These are phyloP conservation scores for Fusarium camptoceras DNA, from an alignment of 2,329 filamentous ascomycete species.

Conservation along the genomic window DNA sequence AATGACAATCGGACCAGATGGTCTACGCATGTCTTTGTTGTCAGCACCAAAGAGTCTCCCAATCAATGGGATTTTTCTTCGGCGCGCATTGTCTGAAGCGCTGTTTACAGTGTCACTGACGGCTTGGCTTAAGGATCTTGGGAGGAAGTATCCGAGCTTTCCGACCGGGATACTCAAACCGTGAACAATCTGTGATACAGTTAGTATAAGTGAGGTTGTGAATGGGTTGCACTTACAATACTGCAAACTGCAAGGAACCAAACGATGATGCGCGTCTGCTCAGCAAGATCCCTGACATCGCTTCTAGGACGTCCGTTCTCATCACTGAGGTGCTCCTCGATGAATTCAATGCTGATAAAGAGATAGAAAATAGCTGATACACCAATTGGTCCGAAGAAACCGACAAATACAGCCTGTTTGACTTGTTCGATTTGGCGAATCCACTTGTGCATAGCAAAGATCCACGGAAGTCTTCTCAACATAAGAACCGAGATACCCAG, in stretches of 20 bases:
- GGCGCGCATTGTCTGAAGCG: constrained; percentile 1
- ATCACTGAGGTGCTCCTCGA: constrained; percentile 62
- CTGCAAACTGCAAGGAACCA: constrained; percentile 90
- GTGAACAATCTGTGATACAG: constrained; percentile 69
- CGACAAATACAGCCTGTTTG: constrained; percentile 84
- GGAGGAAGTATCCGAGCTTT: constrained; percentile 73
- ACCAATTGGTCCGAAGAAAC: constrained; percentile 93
- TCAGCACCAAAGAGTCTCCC: constrained; percentile 12
- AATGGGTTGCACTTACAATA: constrained; percentile 69
- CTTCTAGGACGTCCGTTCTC: constrained; percentile 60
- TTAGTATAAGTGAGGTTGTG: neutral
- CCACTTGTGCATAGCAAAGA: constrained; percentile 77
- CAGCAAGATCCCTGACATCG: constrained; percentile 66
- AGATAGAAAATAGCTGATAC: constrained; percentile 93
- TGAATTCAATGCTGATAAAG: constrained; percentile 82
- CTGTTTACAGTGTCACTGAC: constrained; percentile 44
- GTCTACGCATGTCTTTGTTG: neutral
- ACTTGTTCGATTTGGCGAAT: constrained; percentile 83
- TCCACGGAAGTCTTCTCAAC: constrained; percentile 80
- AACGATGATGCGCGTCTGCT: constrained; percentile 77
- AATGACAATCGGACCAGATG: constrained; percentile 24
- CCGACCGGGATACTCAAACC: constrained; percentile 83
- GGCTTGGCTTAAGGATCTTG: constrained; percentile 65
- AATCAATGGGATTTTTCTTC: constrained; percentile 37
- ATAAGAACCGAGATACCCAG: constrained; percentile 82